Conservation (phyloP, 1,139 yeast species). For the Yamadazyma diddensiae region DNA sequence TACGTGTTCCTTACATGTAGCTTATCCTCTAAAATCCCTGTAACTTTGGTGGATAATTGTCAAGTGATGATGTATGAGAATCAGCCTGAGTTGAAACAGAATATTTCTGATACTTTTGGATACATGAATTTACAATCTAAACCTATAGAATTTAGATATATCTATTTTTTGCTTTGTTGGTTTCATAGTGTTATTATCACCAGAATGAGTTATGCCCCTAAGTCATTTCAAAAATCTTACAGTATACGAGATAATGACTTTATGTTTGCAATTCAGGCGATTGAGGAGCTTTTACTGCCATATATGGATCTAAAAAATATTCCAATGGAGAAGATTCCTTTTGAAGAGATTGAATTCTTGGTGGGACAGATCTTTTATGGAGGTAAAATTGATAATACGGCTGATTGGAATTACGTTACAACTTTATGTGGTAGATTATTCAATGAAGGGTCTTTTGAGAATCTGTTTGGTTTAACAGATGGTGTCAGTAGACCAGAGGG, state of each 20-base stretch:
- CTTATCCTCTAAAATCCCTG: constrained; percentile 49
- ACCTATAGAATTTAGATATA: constrained; percentile 46
- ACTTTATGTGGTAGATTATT: constrained; percentile 27
- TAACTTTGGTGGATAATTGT: constrained; percentile 47
- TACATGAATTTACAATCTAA: constrained; percentile 18
- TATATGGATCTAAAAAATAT: constrained; percentile 26
- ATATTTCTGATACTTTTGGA: constrained; percentile 42
- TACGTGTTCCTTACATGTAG: constrained; percentile 61
- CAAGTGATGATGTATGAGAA: constrained; percentile 58
- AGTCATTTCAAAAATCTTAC: constrained; percentile 59
- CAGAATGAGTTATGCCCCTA: constrained; percentile 56
- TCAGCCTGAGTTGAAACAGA: constrained; percentile 56
- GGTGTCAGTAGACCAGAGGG: constrained; percentile 48
- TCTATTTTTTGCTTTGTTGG: constrained; percentile 64
- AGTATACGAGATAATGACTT: constrained; percentile 79
- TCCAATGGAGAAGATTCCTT: constrained; percentile 52
- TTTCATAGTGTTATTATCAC: constrained; percentile 63
- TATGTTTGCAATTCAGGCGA: constrained; percentile 44
- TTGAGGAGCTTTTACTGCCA: constrained; percentile 38
- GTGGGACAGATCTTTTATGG: constrained; percentile 66
- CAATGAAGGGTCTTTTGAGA: constrained; percentile 23
- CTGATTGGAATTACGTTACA: constrained; percentile 39
- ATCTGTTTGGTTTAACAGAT: constrained; percentile 25
- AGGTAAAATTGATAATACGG: constrained; percentile 56
- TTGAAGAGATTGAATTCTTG: constrained; percentile 51